Evolutionary conservation across 148 eudicot genomes (phyloP).

Genomic region (Chenopodium formosanum): DNA sequence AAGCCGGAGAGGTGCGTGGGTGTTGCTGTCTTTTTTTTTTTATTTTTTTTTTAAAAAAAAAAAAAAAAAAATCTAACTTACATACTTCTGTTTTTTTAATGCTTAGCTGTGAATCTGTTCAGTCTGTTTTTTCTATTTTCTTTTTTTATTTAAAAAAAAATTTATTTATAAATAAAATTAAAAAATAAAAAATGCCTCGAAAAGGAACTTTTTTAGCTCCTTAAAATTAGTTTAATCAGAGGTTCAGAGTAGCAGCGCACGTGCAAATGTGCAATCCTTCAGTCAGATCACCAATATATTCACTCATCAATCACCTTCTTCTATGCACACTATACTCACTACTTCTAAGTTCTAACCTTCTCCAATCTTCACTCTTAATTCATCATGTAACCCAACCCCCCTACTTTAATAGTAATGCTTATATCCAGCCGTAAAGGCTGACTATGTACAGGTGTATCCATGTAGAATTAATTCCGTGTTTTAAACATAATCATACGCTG

Average conservation of each 20-base stretch:
- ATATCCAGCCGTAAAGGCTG: too few species aligned
- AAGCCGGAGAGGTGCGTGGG: neutral
- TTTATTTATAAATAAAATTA: neutral
- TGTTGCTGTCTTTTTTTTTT: too few species aligned
- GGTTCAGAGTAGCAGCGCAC: slow-evolving; percentile 22
- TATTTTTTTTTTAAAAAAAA: too few species aligned
- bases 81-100: neutral
- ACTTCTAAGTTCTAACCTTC: neutral
- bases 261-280: slow-evolving; percentile 26
- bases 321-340: too few species aligned
- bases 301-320: neutral
- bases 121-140: neutral
- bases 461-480: too few species aligned
- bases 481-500: too few species aligned
- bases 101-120: slow-evolving; percentile 11
- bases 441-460: too few species aligned
- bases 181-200: slow-evolving; percentile 4
- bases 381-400: neutral
- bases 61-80: too few species aligned
- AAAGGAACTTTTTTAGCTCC: neutral
- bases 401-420: too few species aligned
- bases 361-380: slow-evolving; percentile 14
- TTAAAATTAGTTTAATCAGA: neutral
- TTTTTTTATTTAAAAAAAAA: neutral
- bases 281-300: slow-evolving; percentile 1